Conservation (phyloP, 148 eudicot genomes). For the Diospyros kaki region DNA sequence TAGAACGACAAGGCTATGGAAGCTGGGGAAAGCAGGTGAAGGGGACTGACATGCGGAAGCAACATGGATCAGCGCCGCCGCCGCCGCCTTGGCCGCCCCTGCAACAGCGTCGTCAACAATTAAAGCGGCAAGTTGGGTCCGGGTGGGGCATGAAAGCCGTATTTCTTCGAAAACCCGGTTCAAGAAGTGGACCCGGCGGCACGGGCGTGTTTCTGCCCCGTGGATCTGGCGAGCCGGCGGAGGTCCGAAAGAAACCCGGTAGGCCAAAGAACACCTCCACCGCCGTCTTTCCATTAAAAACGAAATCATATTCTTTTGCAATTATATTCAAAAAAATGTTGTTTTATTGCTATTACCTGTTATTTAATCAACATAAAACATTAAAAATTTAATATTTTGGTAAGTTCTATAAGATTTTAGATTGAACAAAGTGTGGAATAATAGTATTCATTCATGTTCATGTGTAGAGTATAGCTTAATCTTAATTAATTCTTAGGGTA, state of each 20-base stretch:
- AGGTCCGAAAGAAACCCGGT: slow-evolving; percentile 29
- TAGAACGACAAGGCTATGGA: background rate
- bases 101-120: slow-evolving; percentile 6
- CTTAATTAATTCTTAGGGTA: no score
- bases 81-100: slow-evolving; percentile 10
- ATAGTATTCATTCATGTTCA: no score
- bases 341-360: slow-evolving; percentile 4
- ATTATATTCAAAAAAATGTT: background rate
- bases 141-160: slow-evolving; percentile 45
- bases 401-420: no score
- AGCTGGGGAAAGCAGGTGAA: slow-evolving; percentile 11
- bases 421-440: no score
- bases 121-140: slow-evolving; percentile 19
- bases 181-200: slow-evolving; percentile 25
- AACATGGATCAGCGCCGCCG: background rate
- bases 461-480: no score
- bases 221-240: slow-evolving; percentile 1
- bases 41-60: slow-evolving; percentile 11
- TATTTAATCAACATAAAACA: slow-evolving; percentile 7
- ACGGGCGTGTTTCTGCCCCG: slow-evolving; percentile 49
- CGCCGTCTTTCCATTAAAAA: no score
- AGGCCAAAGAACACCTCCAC: no score
- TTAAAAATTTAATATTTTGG: background rate
- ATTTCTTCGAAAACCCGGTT: slow-evolving; percentile 36
- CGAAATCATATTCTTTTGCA: background rate